These are phyloP conservation scores for Epichloe aotearoae DNA, from an alignment of 2,329 filamentous ascomycete species.

Conservation along the genomic window DNA sequence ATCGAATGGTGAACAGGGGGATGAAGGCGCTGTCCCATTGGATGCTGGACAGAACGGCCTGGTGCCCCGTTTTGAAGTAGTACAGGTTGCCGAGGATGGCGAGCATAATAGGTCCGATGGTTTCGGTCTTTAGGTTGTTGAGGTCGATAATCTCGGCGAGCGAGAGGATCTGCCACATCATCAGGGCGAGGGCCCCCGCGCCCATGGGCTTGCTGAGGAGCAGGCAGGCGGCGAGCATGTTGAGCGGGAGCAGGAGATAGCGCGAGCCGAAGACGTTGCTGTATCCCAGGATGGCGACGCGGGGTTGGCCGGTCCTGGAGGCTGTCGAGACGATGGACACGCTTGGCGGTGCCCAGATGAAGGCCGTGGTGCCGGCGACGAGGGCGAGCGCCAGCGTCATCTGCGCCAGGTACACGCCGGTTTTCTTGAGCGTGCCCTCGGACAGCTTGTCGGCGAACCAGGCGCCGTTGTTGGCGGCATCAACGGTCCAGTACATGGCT, in stretches of 20 bases:
- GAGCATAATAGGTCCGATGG: conserved; percentile 73
- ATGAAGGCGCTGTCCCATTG: conserved; percentile 97
- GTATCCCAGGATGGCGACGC: conserved; percentile 76
- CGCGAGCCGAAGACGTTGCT: conserved; percentile 86
- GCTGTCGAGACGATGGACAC: conserved; percentile 53
- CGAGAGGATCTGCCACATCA: conserved; percentile 81
- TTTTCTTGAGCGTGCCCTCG: conserved; percentile 53
- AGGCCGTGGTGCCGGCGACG: conserved; percentile 73
- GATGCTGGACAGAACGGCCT: conserved; percentile 73
- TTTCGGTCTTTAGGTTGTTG: conserved; percentile 46
- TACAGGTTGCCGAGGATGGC: conserved; percentile 85
- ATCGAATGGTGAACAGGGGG: conserved; percentile 65
- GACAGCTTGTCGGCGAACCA: conserved; percentile 53
- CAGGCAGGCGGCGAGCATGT: conserved; percentile 62
- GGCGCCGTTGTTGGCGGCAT: conserved; percentile 73
- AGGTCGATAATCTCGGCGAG: conserved; percentile 52
- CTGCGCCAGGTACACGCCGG: conserved; percentile 68
- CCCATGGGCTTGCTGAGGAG: conserved; percentile 93
- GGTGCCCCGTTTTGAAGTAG: conserved; percentile 97
- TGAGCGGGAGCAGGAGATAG: conserved; percentile 72
- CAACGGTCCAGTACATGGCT: conserved; percentile 76
- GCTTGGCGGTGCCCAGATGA: conserved; percentile 73
- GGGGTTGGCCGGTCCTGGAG: conserved; percentile 30
- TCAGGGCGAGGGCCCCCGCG: conserved; percentile 65
- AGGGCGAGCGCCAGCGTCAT: conserved; percentile 66